Evolutionary conservation across 371 early-diverging fungal genomes (phyloP).

Genomic region (Mucor circinelloides): DNA sequence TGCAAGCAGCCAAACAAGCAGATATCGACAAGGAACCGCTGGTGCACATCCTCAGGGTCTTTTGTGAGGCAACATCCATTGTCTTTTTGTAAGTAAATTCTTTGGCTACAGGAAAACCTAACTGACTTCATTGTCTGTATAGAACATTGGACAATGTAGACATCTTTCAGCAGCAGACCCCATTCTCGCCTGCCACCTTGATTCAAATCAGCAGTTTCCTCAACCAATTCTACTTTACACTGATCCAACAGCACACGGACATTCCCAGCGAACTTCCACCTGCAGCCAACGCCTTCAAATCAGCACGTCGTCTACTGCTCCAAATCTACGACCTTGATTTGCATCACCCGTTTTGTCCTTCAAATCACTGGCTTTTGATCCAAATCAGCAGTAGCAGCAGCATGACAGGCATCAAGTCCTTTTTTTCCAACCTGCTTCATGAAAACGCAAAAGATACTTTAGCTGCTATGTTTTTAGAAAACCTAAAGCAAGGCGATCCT

Average conservation of each 20-base stretch:
- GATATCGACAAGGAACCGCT: slow-evolving; percentile 62
- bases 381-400: slow-evolving; percentile 26
- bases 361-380: slow-evolving; percentile 73
- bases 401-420: slow-evolving; percentile 26
- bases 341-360: slow-evolving; percentile 71
- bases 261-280: slow-evolving; percentile 26
- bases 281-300: slow-evolving; percentile 47
- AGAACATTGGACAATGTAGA: slow-evolving; percentile 84
- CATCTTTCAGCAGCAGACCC: slow-evolving; percentile 64
- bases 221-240: slow-evolving; percentile 70
- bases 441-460: background rate
- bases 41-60: slow-evolving; percentile 58
- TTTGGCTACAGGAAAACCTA: background rate
- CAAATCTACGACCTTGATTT: slow-evolving; percentile 81
- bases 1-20: slow-evolving; percentile 52
- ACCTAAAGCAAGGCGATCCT: slow-evolving; percentile 54
- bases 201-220: slow-evolving; percentile 58
- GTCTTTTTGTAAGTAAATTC: slow-evolving; percentile 53
- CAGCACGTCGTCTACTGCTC: slow-evolving; percentile 65
- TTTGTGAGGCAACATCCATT: slow-evolving; percentile 63
- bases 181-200: slow-evolving; percentile 59
- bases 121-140: background rate
- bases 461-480: slow-evolving; percentile 28
- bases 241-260: slow-evolving; percentile 38
- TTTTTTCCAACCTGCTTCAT: slow-evolving; percentile 12